These are phyloP conservation scores for Apiospora pterosperma DNA, from an alignment of 2,329 filamentous ascomycete species.

Conservation along the genomic window DNA sequence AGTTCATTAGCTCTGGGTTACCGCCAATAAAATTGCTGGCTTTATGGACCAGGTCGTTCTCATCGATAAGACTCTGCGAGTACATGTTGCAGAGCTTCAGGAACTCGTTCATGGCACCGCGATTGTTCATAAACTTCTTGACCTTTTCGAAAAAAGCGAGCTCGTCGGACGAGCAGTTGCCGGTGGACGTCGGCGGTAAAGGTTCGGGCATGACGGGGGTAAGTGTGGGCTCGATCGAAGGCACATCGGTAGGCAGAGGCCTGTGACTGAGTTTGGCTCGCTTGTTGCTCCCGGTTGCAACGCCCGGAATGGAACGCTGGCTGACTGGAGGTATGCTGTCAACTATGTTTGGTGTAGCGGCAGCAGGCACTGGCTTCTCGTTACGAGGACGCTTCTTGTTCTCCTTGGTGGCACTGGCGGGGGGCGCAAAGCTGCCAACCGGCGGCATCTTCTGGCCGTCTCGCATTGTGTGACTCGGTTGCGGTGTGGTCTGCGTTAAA, in stretches of 20 bases:
- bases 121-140: conserved; percentile 93
- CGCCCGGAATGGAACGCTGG: conserved; percentile 32
- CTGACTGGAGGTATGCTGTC: conserved; percentile 37
- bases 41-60: conserved; percentile 76
- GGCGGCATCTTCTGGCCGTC: conserved; percentile 82
- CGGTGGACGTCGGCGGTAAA: conserved; percentile 69
- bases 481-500: conserved; percentile 49
- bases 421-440: conserved; percentile 88
- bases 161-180: conserved; percentile 78
- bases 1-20: conserved; percentile 83
- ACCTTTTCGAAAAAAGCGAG: conserved; percentile 92
- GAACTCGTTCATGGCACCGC: conserved; percentile 91
- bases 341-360: conserved; percentile 33
- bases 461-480: conserved; percentile 43
- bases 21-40: conserved; percentile 82
- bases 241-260: conserved; percentile 54
- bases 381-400: conserved; percentile 79
- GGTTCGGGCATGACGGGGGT: conserved; percentile 87
- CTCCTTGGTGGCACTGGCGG: conserved; percentile 78
- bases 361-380: conserved; percentile 50
- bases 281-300: conserved; percentile 47
- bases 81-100: conserved; percentile 95
- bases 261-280: conserved; percentile 73
- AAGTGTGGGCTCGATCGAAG: conserved; percentile 77
- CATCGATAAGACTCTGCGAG: conserved; percentile 88